Base-by-base conservation (phyloP, 306 rosid genomes). In the Rosa lucieae region DNA sequence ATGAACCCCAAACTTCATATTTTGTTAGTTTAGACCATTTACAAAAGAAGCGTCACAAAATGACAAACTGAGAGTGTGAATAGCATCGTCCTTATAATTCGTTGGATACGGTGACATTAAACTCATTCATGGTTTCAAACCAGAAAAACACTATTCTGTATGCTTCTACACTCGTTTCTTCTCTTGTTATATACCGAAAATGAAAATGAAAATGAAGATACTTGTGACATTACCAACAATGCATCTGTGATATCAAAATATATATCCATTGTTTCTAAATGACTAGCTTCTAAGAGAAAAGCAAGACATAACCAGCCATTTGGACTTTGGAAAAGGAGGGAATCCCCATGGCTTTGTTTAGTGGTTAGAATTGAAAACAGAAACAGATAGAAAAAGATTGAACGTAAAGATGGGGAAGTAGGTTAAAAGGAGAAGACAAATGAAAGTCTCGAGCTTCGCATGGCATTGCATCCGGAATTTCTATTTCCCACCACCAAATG, bases 401-500 rank as follows among this genome's bases (percentile, higher is more conserved):
- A 79, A 61, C 75, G 44, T 76, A 74, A 89, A 85, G 74, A 81
- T 71, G 79, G 85, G 86, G 84, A 58, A 85, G 59, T 77, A 79
- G 75, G 73, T 82, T 78, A 76, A 87, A 89, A 87, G 87, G 81
- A 74, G 69, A 84, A 77, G 86, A 86, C 85, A 84, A 84, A 58
- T 79, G 52, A 48, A 79, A 80, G 80, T 84, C 89, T 89, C 80
- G 89, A 94, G 91, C 92, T 84, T 87, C 80, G 78, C 70, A 93
- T 13, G 83, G 84, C 91, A 91, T 81, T 76, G 78, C 84, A 86
- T 89, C 86, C 89, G 83, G 77, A 87, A 79, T 83, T 87, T 76
- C 82, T 83, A 59, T 65, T 76, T 70, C 83, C 98, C 97, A 94
- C 97, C 89, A 90, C 21, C 51, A 29, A 76, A 80, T 94, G 98